A percentile compares a stretch with the other conserved stretches of the same genome.
These are phyloP conservation scores for Hanseniaspora valbyensis DNA, from an alignment of 805 yeast species.

Conservation along the genomic window DNA sequence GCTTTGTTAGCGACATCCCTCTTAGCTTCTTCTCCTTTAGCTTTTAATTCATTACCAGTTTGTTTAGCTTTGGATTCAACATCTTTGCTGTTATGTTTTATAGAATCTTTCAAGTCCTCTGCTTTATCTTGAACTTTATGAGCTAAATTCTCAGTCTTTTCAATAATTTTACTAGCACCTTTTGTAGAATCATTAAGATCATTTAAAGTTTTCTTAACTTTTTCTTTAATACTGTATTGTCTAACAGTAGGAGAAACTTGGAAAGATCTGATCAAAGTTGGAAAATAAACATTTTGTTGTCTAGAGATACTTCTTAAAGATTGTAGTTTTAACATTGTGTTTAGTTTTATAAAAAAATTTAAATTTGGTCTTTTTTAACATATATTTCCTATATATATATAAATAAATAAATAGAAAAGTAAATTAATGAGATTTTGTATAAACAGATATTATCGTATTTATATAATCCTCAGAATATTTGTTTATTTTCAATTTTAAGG, in stretches of 20 bases:
- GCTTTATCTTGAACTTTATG: conserved; percentile 17
- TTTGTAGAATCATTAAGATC: conserved; percentile 21
- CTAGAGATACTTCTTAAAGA: not conserved
- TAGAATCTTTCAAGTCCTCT: conserved; percentile 16
- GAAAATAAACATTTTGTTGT: not conserved
- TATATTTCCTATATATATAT: too few species aligned
- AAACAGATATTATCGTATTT: too few species aligned
- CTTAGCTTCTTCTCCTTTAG: not conserved
- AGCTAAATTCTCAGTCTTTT: conserved; percentile 22
- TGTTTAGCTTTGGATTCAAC: conserved; percentile 10
- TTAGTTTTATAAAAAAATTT: not conserved
- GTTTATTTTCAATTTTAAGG: too few species aligned
- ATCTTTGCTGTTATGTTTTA: conserved; percentile 1
- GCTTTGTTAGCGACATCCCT: not conserved
- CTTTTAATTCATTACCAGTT: conserved; percentile 7
- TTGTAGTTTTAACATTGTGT: not conserved
- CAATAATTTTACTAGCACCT: conserved; percentile 23
- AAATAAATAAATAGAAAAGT: too few species aligned
- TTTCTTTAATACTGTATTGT: conserved; percentile 5
- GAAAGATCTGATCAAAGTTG: not conserved
- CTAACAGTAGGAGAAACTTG: not conserved
- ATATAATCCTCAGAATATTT: too few species aligned
- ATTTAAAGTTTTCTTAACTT: conserved; percentile 20
- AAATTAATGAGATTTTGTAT: too few species aligned
- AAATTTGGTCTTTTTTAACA: too few species aligned